These are phyloP conservation scores for Trametes meyenii DNA, from an alignment of 768 basidiomycete genomes.

Conservation along the genomic window DNA sequence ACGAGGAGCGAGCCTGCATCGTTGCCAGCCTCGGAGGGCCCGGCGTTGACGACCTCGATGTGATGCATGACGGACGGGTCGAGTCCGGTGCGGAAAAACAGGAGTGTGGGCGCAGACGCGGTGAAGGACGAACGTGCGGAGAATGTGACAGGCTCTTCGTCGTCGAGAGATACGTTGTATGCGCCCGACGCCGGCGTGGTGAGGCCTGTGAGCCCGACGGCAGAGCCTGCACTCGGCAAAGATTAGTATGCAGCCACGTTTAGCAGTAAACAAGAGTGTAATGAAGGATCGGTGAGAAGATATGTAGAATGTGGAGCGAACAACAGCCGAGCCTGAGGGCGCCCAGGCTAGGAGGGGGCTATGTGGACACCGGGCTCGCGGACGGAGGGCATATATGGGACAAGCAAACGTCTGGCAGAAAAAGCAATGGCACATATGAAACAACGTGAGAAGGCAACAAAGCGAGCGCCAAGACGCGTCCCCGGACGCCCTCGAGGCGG, in stretches of 20 bases:
- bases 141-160: conserved; percentile 25
- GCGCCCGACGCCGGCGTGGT: conserved; percentile 59
- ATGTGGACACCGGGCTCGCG: neutral
- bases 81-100: conserved; percentile 68
- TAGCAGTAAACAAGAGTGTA: neutral
- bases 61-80: conserved; percentile 51
- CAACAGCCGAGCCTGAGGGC: neutral
- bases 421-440: conserved; percentile 6
- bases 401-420: conserved; percentile 4
- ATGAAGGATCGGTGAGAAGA: neutral
- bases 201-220: conserved; percentile 61
- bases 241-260: conserved; percentile 1
- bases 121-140: conserved; percentile 50
- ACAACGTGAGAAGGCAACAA: conserved; percentile 12
- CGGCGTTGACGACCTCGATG: conserved; percentile 58
- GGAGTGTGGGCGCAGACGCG: conserved; percentile 53
- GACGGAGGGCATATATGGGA: conserved; percentile 7
- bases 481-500: conserved; percentile 4
- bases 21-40: conserved; percentile 38
- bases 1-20: conserved; percentile 38
- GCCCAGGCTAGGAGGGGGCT: conserved; percentile 8
- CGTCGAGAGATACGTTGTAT: conserved; percentile 60
- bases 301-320: neutral
- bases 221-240: conserved; percentile 49
- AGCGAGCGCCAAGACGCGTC: conserved; percentile 3